Base-by-base conservation (phyloP, 805 yeast genomes). In the Metschnikowia reukaufii region DNA sequence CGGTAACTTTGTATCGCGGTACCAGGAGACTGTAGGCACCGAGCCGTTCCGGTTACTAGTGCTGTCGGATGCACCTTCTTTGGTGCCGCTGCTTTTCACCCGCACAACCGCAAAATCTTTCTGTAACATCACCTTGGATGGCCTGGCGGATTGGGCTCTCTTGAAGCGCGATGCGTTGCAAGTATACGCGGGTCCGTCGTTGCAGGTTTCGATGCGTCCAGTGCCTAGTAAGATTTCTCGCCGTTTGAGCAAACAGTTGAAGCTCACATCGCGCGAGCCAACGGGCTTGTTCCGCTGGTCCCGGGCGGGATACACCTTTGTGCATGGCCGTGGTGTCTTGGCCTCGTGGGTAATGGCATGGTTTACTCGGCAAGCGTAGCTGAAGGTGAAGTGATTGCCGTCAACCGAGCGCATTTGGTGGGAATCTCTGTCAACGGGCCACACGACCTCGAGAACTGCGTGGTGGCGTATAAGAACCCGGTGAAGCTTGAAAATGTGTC, bases 91-190 rank as follows among this genome's bases (percentile, higher is more conserved):
- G 32, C 39, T 52, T 6, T 57, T 47, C 34, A 36, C 36, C 30
- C 41, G 50, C 36, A 56, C 47, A 37, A 64, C 60, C 30, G 50
- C 60, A 16, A 73, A 68, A 39, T 66, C 82, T 2, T 73, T 79
- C 50, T 74, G 72, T 8, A 67, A 64, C 35, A 47, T 83, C 20
- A 50, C 66, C 3, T 58, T 83, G 47, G 86, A 83, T 51, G 89
- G 89, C 2, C 66, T 78, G 0, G 61, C 62, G 16, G 89, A 83
- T 55, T 83, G 86, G 86, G 85, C 84, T 0, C 47, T 83, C 3
- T 67, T 83, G 38, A 68, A 76, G 36, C 64, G 70, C 1, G 59
- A 67, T 13, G 69, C 82, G 0, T 58, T 83, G 18, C 81, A 80
- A 39, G 76, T 73, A 0, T 81, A 72, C 52, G 60, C 77, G 6